These are phyloP conservation scores for Hymenoscyphus scutula DNA, from an alignment of 2,329 filamentous ascomycete genomes.

Conservation along the genomic window DNA sequence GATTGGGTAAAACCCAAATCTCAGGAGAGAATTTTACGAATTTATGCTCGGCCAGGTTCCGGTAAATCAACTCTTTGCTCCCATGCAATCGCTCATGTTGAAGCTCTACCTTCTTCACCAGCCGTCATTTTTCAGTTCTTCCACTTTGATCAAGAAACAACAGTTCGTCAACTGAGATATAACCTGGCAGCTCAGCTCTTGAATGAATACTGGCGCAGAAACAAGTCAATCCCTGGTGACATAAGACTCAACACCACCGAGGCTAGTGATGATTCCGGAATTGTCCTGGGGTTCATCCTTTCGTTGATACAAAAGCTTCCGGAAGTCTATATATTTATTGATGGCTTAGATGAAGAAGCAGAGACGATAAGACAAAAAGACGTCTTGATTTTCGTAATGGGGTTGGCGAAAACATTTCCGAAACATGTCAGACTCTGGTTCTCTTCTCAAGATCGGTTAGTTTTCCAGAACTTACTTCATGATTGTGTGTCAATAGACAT, in stretches of 20 bases:
- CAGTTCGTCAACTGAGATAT: not conserved
- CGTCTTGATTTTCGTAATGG: not conserved
- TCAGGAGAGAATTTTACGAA: not conserved
- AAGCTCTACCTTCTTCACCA: not conserved
- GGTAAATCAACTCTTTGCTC: constrained; percentile 1
- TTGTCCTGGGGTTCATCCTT: not conserved
- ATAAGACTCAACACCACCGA: not conserved
- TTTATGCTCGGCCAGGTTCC: not conserved
- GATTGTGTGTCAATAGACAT: not conserved
- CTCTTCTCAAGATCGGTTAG: not conserved
- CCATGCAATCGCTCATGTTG: not conserved
- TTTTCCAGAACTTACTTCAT: constrained; percentile 1
- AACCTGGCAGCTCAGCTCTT: not conserved
- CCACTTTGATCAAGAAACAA: constrained; percentile 3
- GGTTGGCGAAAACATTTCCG: not conserved
- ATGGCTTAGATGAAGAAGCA: not conserved
- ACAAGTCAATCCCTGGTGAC: not conserved
- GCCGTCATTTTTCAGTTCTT: constrained; percentile 2
- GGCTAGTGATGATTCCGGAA: not conserved
- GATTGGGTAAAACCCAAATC: not conserved
- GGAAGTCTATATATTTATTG: not conserved
- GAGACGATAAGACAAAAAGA: not conserved
- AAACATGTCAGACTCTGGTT: not conserved
- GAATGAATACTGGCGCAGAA: not conserved
- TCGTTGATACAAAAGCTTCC: not conserved